Evolutionary conservation across 2,329 filamentous ascomycete species (phyloP).

Genomic region (Aspergillus jensenii): DNA sequence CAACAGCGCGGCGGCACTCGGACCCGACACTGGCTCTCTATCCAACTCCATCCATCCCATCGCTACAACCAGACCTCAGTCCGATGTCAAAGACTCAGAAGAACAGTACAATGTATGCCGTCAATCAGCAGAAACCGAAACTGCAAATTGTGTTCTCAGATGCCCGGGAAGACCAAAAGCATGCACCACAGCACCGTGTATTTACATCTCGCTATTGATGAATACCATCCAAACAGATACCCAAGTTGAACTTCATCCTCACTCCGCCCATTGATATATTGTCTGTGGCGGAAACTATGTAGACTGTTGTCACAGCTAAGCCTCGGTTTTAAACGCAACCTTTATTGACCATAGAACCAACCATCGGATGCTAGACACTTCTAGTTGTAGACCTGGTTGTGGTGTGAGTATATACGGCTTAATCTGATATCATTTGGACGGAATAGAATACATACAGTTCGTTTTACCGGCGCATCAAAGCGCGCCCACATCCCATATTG

Average conservation of each 20-base stretch:
- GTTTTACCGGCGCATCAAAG: background rate
- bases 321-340: too few species aligned
- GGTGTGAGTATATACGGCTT: too few species aligned
- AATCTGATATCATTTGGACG: background rate
- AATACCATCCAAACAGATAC: background rate
- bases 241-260: background rate
- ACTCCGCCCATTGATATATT: background rate
- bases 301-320: too few species aligned
- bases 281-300: too few species aligned
- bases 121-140: background rate
- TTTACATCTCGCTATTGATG: background rate
- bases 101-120: too few species aligned
- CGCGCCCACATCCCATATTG: background rate
- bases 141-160: background rate
- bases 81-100: background rate
- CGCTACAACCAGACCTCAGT: background rate
- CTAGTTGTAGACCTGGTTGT: too few species aligned
- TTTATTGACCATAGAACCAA: too few species aligned
- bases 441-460: background rate
- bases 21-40: background rate
- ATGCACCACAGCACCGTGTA: background rate
- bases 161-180: background rate
- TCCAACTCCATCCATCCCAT: background rate
- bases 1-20: background rate
- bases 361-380: too few species aligned